Base-by-base conservation (phyloP, 2,329 filamentous ascomycete species). In the Aspergillus sp. region DNA sequence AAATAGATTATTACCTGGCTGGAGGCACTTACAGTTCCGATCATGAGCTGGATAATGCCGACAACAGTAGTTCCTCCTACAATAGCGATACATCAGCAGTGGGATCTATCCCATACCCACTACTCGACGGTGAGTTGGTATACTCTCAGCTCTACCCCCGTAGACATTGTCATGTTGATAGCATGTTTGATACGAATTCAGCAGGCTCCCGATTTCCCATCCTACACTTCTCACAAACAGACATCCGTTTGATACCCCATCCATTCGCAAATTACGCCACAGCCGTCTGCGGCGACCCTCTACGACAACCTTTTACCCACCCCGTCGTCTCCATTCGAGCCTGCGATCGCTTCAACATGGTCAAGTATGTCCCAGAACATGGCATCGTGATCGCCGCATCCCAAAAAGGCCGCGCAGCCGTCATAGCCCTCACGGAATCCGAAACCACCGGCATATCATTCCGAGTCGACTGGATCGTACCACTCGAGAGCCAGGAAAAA, bases 301-400 rank as follows among this genome's bases (percentile, higher is more conserved):
- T 78, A 7, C 64, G 65, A 15, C 73, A 73, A 62, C 69, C 55
- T 53, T 66, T 71, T 57, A 64, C 64, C 36, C 70, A 65, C 48
- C 63, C 66, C 50, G 60, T 68, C 8, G 64, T 66, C 1, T 67
- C 68, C 19, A 68, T 70, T 32, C 58, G 61, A 17, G 54, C 64
- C 49, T 75, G 69, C 49, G 81, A 86, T 60, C 82, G 86, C 7
- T 78, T 87, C 39, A 87, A 85, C 68, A 83, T 86, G 79, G 74
- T 81, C 23, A 79, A 82, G 11, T 81, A 86, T 54, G 81, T 89
- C 15, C 83, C 85, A 0, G 82, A 86, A 39, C 75, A 88, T 5
- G 85, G 85, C 3, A 73, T 88, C 49, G 80, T 88, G 27, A 71
- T 87, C 25, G 76, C 85, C 2, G 86, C 81, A 0, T 83, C 82